Conservation (phyloP, 306 rosid genomes). For the Coriaria nepalensis region DNA sequence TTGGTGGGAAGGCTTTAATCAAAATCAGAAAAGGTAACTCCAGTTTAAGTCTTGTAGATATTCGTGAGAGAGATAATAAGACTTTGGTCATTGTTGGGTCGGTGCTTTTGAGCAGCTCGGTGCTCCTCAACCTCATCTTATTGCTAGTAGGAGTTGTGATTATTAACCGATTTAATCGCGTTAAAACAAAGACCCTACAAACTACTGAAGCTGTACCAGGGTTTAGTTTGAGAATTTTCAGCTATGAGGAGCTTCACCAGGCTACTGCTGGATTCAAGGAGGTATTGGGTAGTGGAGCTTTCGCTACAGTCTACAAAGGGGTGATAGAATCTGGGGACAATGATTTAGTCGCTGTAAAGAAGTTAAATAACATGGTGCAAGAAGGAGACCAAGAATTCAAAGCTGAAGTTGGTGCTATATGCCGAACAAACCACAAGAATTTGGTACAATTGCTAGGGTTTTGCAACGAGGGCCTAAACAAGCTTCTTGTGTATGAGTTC, state of each 20-base stretch:
- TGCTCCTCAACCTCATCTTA: constrained; percentile 17
- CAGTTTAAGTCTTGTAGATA: background rate
- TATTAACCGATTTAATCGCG: constrained; percentile 7
- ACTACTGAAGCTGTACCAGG: background rate
- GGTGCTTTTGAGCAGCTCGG: constrained; percentile 30
- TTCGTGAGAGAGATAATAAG: constrained; percentile 6
- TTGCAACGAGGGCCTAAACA: no score
- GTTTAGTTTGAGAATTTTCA: constrained; percentile 12
- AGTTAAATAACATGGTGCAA: constrained; percentile 11
- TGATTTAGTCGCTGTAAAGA: constrained; percentile 24
- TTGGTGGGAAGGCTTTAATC: constrained; percentile 9
- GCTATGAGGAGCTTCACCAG: constrained; percentile 10
- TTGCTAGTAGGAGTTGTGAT: constrained; percentile 12
- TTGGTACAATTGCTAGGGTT: no score
- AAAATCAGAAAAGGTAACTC: constrained; percentile 33
- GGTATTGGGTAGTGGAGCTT: constrained; percentile 21
- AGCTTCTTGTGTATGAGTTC: no score
- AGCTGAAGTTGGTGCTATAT: constrained; percentile 16
- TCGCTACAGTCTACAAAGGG: constrained; percentile 22
- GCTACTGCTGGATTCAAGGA: constrained; percentile 23
- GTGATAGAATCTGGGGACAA: constrained; percentile 2
- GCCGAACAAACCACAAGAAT: constrained; percentile 17
- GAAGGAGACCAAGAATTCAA: constrained; percentile 30
- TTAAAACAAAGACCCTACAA: background rate
- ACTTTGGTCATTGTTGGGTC: constrained; percentile 18